Base-by-base conservation (phyloP, 176 grass and related monocot species). In the Calamus simplicifolius region DNA sequence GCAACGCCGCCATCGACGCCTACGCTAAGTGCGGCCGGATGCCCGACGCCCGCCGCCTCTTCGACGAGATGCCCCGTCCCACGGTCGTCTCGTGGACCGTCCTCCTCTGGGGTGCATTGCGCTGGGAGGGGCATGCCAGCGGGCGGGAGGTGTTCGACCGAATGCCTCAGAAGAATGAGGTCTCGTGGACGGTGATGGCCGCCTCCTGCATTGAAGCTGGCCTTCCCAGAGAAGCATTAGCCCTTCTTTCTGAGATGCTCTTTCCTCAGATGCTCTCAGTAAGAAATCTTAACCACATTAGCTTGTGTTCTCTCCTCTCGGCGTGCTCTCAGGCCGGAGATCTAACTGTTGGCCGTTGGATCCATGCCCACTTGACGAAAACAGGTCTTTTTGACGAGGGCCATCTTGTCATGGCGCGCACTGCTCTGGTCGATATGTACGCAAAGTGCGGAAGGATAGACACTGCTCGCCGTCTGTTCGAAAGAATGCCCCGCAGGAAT, bases 11-110 rank as follows among this genome's bases (percentile, higher is more conserved):
- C 13, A 5, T 64, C 25, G 69, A 73, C 27, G 63, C 73, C 54
- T 73, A 80, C 59, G 56, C 63, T 18, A 80, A 80, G 61, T 80
- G 77, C 31, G 77, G 70, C 21, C 21, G 62, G 25, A 61, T 79
- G 69, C 17, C 28, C 14, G 61, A 79, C 23, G 68, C 68, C 5
- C 55, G 23, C 16, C 56, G 55, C 38, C 55, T 70, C 19, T 70
- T 60, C 68, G 21, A 6, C 38, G 68, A 70, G 25, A 23, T 70
- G 55, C 56, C 43, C 4, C 18, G 51, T 16, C 25, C 68, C 6
- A 59, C 35, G 3, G 56, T 70, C 5, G 56, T 70, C 56, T 49
- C 68, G 0, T 70, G 68, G 68, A 70, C 68, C 7, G 68, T 58
- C 2, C 56, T 70, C 48, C 68, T 70, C 17, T 3, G 16, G 0